Evolutionary conservation across 805 yeast genomes (phyloP), one percentile per base, ranked within the genome.

Genomic region (Jamesozyma piceae): DNA sequence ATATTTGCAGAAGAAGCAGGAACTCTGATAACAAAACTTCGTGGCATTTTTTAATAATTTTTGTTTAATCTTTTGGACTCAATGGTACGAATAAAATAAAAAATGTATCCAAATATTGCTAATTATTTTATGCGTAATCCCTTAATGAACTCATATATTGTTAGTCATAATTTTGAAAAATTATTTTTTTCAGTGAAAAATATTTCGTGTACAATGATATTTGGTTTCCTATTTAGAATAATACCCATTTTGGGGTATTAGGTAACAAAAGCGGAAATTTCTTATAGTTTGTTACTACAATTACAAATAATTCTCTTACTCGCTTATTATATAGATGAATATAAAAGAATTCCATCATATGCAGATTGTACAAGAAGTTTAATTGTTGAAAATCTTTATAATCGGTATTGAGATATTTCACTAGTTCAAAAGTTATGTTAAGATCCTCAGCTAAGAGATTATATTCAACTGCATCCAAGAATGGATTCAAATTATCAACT

Each of bases 1-100:
- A 92, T 90, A 57, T 92, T 92, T 56, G 98, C 98, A 39, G 95
- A 84, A 4, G 97, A 89, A 5, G 97, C 96, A 3, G 98, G 98
- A 15, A 90, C 92, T 42, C 75, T 77, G 52, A 86, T 74, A 35
- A 60, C 63, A 63, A 82, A 82, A 42, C 71, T 67, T 46, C 77
- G 71, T 43, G 63, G 50, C 77, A 68, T 73, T n/a, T 37, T 26
- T 11, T 9, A 8, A 11, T n/a, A n/a, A n/a, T n/a, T n/a, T n/a
- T n/a, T n/a, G n/a, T n/a, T n/a, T n/a, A n/a, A n/a, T n/a, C n/a
- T n/a, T n/a, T n/a, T n/a, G n/a, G n/a, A n/a, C n/a, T n/a, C n/a
- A n/a, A n/a, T n/a, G n/a, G n/a, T n/a, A n/a, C n/a, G n/a, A n/a
- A n/a, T n/a, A n/a, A n/a, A n/a, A n/a, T n/a, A n/a, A n/a, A n/a